Percentiles rank a stretch among this genome's conserved stretches.
Evolutionary conservation across 202 grass and related monocot species (phyloP).

Genomic region (Hordeum pubiflorum): DNA sequence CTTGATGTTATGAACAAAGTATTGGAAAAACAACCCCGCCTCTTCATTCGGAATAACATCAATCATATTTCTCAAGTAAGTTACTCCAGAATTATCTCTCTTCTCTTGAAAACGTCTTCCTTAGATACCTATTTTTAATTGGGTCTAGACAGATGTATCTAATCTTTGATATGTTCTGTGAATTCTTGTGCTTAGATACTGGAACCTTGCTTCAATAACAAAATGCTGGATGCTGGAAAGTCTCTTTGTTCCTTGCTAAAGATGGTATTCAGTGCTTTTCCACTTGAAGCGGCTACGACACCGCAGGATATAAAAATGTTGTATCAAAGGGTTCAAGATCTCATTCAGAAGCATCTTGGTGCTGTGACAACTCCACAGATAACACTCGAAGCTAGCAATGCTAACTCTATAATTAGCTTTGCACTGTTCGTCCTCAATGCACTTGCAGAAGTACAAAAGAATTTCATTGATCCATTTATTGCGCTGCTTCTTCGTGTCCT

Average conservation of each 20-base stretch:
- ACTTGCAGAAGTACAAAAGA: slow-evolving; percentile 87
- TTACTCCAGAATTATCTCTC: slow-evolving; percentile 3
- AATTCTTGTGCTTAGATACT: slow-evolving; percentile 52
- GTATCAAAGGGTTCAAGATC: slow-evolving; percentile 77
- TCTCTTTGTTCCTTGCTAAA: slow-evolving; percentile 92
- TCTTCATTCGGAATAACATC: slow-evolving; percentile 98
- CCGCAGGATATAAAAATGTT: slow-evolving; percentile 78
- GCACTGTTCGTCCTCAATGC: slow-evolving; percentile 75
- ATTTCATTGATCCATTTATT: slow-evolving; percentile 80
- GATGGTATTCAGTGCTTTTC: slow-evolving; percentile 93
- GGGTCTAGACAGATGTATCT: slow-evolving; percentile 16
- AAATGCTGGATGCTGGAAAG: slow-evolving; percentile 92
- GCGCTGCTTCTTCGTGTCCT: slow-evolving; percentile 73
- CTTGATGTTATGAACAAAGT: slow-evolving; percentile 99
- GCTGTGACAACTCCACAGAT: slow-evolving; percentile 82
- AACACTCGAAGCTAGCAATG: slow-evolving; percentile 70
- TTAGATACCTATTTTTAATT: slow-evolving; percentile 10
- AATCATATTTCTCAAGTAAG: slow-evolving; percentile 95
- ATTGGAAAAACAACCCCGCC: slow-evolving; percentile 89
- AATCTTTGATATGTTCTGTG: slow-evolving; percentile 24
- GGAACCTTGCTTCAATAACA: slow-evolving; percentile 94
- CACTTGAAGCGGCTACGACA: slow-evolving; percentile 78
- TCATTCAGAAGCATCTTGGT: slow-evolving; percentile 80
- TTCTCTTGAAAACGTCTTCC: slow-evolving; percentile 10
- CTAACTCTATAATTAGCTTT: slow-evolving; percentile 86